A percentile compares a stretch with the other conserved stretches of the same genome.
Evolutionary conservation across 208 protist genomes (phyloP).

Genomic region (Trypanosoma platydactyli): DNA sequence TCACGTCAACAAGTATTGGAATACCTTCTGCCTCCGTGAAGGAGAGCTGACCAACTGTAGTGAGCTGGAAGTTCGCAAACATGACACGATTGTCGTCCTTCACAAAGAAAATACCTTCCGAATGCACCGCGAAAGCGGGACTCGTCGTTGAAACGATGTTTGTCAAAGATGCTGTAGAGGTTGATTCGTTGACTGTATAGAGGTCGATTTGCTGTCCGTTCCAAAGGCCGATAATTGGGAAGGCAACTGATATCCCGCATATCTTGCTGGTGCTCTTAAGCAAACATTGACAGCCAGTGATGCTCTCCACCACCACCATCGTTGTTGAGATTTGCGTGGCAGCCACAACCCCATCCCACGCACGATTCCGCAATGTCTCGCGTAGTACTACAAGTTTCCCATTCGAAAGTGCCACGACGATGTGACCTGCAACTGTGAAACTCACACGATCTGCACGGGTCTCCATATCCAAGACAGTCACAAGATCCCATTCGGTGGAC

Average conservation of each 20-base stretch:
- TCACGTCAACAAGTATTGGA: slow-evolving; percentile 83
- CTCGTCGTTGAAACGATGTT: slow-evolving; percentile 75
- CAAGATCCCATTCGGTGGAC: slow-evolving; percentile 62
- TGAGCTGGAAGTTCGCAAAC: slow-evolving; percentile 78
- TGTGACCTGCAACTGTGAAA: slow-evolving; percentile 57
- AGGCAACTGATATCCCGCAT: slow-evolving; percentile 77
- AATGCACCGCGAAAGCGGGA: slow-evolving; percentile 82
- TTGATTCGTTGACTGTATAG: slow-evolving; percentile 87
- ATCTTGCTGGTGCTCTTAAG: slow-evolving; percentile 72
- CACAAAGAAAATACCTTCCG: slow-evolving; percentile 84
- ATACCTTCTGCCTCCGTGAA: slow-evolving; percentile 87
- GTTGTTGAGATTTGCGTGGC: slow-evolving; percentile 87
- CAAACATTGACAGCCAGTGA: slow-evolving; percentile 83
- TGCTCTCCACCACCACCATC: slow-evolving; percentile 85
- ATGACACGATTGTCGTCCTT: slow-evolving; percentile 67
- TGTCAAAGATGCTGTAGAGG: slow-evolving; percentile 61
- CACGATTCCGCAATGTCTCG: slow-evolving; percentile 81
- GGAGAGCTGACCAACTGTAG: slow-evolving; percentile 73
- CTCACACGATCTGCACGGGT: slow-evolving; percentile 61
- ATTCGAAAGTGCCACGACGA: slow-evolving; percentile 52
- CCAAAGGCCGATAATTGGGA: slow-evolving; percentile 89
- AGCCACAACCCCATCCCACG: slow-evolving; percentile 80
- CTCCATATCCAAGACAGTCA: slow-evolving; percentile 67
- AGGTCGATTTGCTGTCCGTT: slow-evolving; percentile 85
- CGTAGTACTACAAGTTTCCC: slow-evolving; percentile 79